Conservation (phyloP, 257 asterid species). For the Plantago major region DNA sequence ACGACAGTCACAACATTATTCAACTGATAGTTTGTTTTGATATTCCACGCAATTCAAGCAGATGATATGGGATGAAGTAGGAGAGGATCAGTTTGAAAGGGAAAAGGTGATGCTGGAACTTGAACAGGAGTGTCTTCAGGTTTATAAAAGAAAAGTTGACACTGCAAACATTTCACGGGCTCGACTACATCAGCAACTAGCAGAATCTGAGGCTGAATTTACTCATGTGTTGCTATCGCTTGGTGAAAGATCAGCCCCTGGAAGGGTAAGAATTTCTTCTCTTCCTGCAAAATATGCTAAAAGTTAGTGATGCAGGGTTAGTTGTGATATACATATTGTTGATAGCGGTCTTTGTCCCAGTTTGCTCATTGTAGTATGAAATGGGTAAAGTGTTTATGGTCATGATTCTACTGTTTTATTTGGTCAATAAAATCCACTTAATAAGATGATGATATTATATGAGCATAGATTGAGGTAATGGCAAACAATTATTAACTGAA, state of each 20-base stretch:
- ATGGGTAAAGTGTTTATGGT: too few species aligned
- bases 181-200: conserved; percentile 81
- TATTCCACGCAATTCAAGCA: conserved; percentile 25
- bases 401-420: too few species aligned
- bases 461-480: neutral
- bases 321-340: too few species aligned
- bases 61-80: conserved; percentile 99
- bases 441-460: neutral
- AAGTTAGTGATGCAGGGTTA: neutral
- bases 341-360: too few species aligned
- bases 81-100: conserved; percentile 69
- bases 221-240: conserved; percentile 86
- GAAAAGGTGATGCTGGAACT: conserved; percentile 71
- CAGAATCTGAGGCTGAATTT: conserved; percentile 88
- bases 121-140: conserved; percentile 94
- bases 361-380: too few species aligned
- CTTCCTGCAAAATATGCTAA: neutral
- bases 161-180: conserved; percentile 83
- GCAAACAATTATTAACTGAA: neutral
- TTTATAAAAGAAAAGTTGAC: conserved; percentile 86
- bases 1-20: neutral
- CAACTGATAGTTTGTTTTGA: conserved; percentile 13
- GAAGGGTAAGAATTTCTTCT: conserved; percentile 48
- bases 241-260: conserved; percentile 93
- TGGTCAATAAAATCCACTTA: neutral